Base-by-base conservation (phyloP, 441 rosid species). In the Mallotus repandus region DNA sequence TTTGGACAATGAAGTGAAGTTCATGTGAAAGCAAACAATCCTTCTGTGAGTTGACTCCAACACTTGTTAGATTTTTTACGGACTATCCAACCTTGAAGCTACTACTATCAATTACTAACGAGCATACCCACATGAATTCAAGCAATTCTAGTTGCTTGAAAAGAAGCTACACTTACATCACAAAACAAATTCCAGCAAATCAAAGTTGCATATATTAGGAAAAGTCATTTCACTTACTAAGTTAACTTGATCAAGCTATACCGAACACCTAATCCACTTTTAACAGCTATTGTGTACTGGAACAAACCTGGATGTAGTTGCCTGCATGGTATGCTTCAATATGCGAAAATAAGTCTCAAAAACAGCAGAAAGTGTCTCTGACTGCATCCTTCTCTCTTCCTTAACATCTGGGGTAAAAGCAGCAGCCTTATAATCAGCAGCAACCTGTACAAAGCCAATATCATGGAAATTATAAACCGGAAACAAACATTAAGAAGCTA, bases 301-400 rank as follows among this genome's bases (percentile, higher is more conserved):
- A 70, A 78, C 75, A 64, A 75, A 93, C 96, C 96, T 91, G 85
- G 83, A 82, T 59, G 70, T 70, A 49, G 78, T 73, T 29, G 84
- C 83, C 70, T 74, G 80, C 91, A 87, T 82, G 45, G 96, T 77
- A 65, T 92, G 90, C 83, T 84, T 93, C 85, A 93, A 83, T 76
- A 96, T 83, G 49, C 98, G 98, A 78, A 96, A 93, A 76, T 89
- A 91, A 16, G 89, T 96, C 86, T 88, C 96, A 72, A 93, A 93
- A n/a, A 96, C 89, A 60, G 94, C 91, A 81, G 97, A 83, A 56
- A 96, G 96, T 62, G 86, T 82, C 70, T 84, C 99, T 4, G 91
- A 77, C 73, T 96, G 98, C 92, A 89, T 90, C 82, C 83, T 86
- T 81, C 83, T 85, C 81, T 76, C 81, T 79, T 96, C 93, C 76